Base-by-base conservation (phyloP, 805 yeast genomes). In the Yarrowia bubula region DNA sequence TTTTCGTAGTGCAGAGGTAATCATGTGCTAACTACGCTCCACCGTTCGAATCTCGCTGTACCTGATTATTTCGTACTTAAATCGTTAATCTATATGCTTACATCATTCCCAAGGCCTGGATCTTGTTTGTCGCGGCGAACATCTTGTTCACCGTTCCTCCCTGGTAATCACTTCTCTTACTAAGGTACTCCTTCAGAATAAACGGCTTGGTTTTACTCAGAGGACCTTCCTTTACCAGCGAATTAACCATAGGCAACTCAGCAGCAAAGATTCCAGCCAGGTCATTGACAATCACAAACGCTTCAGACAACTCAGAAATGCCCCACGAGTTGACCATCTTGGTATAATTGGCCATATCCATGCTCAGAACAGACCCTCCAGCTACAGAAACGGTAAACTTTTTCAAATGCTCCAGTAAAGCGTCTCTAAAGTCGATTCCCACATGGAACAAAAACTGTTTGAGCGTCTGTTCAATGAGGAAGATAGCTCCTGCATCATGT, bases 181-280 rank as follows among this genome's bases (percentile, higher is more conserved):
- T 76, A 53, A 90, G 84, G 69, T 87, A 89, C 69, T 84, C 87
- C 66, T 87, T 82, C 38, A 90, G 78, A 7, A 87, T 77, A 33
- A 64, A 69, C 8, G 73, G 70, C 47, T 69, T 68, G 33, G 71
- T 67, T 65, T 80, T 81, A 1, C 87, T 85, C 68, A 92, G 78
- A 70, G 86, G 90, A 1, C 96, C 95, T 71, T 91, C 97, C 44
- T 86, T 85, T 1, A 91, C 85, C 71, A 92, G 80, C 0, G 96
- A 89, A 68, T 86, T 86, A 64, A 92, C 77, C 70, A 90, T 81
- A 66, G 89, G 89, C 1, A 93, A 88, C 72, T 89, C 95, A 15
- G 90, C 96, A 0, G 96, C 87, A 74, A 87, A 92, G 66, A 92
- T 77, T 71, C 90, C 90, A 37, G 93, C 91, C 67, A 92, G 83